phyloP scores from a whole-genome alignment of 768 basidiomycete genomes.

The Tephrocybe sp. region DNA sequence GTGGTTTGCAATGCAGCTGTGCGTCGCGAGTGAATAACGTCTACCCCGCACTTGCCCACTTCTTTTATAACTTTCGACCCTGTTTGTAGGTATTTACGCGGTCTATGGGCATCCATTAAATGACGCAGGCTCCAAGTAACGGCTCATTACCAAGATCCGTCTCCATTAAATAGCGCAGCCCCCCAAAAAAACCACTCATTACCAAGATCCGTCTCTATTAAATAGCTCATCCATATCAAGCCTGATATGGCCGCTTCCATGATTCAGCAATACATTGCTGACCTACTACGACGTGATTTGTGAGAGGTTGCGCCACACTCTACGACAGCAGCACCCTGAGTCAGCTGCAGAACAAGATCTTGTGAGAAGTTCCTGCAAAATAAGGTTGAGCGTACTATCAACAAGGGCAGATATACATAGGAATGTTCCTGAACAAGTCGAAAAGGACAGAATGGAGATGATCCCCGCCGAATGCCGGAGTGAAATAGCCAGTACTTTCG shows the following conservation, averaged over 20 bases:
- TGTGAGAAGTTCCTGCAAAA: too few relatives aligned
- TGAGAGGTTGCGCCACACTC: background rate
- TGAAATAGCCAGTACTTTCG: too few relatives aligned
- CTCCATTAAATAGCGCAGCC: conserved; percentile 1
- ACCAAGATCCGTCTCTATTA: background rate
- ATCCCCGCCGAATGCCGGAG: too few relatives aligned
- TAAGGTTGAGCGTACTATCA: too few relatives aligned
- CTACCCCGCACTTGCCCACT: background rate
- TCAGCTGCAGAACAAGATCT: too few relatives aligned
- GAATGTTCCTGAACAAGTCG: too few relatives aligned
- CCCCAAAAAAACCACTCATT: conserved; percentile 3
- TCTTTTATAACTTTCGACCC: background rate
- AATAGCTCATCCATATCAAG: background rate
- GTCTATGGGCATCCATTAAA: background rate
- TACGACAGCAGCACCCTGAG: too few relatives aligned
- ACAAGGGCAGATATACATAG: too few relatives aligned
- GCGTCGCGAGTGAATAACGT: background rate
- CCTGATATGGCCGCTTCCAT: background rate
- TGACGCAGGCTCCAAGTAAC: conserved; percentile 3
- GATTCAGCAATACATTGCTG: background rate
- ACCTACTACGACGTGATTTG: background rate
- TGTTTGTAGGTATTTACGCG: background rate
- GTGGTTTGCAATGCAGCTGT: background rate
- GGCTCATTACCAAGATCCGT: background rate
- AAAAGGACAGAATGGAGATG: too few relatives aligned